Base-by-base conservation (phyloP, 1,139 yeast species). In the Zygosaccharomyces pseudobailii region DNA sequence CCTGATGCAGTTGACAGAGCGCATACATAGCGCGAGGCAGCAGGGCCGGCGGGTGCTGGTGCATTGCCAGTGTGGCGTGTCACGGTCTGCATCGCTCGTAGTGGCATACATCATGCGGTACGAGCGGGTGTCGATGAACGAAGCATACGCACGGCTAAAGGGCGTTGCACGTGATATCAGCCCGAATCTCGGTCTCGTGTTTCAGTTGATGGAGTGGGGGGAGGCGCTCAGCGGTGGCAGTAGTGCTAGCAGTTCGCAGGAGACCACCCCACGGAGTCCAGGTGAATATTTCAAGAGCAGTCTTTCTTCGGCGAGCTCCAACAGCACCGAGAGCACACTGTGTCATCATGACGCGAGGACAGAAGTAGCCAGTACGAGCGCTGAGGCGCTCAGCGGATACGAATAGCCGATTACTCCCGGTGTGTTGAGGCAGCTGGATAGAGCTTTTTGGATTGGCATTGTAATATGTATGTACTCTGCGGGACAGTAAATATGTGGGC, bases 21-120 rank as follows among this genome's bases (percentile, higher is more conserved):
- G 80, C 27, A 83, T 88, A 54, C 67, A 36, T 51, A 35, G 56
- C 2, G 69, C 75, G 6, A 54, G 68, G 10, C 45, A 54, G 0
- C 53, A 58, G 6, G 69, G 71, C 41, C 71, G 78, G 50, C 77
- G 74, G 53, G 76, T 87, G 6, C 72, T 89, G 48, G 78, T 89
- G 2, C 97, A 89, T 62, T 89, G 97, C 63, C 96, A 89, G 63
- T 89, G 96, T 67, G 97, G 97, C 20, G 94, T 89, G 1, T 83
- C 92, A 33, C 70, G 97, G 32, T 84, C 94, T 6, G 96, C 96
- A 0, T 85, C 95, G 34, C 78, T 89, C 42, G 77, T 89, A 9
- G 88, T 89, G 22, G 97, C 96, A 0, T 84, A 82, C 59, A 78
- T 85, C 51, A 89, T 89, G 96, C 73, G 75, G 52, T 72, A 74